A percentile compares a stretch with the other conserved stretches of the same genome.
phyloP scores from a whole-genome alignment of 139 green algal species.

The Zygnema circumcarinatum region DNA sequence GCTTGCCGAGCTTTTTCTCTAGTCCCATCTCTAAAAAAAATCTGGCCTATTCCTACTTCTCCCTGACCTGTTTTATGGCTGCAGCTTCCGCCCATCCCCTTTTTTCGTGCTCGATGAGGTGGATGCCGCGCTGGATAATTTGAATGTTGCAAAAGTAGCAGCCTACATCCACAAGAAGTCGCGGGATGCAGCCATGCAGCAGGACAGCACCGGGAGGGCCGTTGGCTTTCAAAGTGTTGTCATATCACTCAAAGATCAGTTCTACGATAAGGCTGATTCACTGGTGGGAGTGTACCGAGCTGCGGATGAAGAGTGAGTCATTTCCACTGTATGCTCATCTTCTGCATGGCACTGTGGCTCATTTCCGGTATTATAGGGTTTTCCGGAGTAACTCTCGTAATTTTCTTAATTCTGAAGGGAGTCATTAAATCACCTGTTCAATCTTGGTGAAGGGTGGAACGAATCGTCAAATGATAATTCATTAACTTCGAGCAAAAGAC shows the following conservation, averaged over 20 bases:
- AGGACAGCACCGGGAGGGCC: neutral
- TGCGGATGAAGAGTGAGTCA: conserved; percentile 52
- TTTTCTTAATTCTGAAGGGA: too few relatives aligned
- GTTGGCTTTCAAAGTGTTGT: conserved; percentile 71
- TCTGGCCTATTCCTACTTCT: too few relatives aligned
- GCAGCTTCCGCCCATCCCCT: conserved; percentile 82
- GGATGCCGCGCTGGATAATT: conserved; percentile 85
- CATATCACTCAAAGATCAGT: conserved; percentile 96
- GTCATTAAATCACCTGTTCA: too few relatives aligned
- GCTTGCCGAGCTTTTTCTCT: too few relatives aligned
- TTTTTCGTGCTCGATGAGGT: conserved; percentile 99
- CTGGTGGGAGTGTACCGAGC: conserved; percentile 85
- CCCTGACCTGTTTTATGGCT: conserved; percentile 12
- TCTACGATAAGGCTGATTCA: conserved; percentile 94
- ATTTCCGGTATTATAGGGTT: neutral
- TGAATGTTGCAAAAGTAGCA: conserved; percentile 92
- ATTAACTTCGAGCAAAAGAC: too few relatives aligned
- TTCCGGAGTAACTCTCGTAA: neutral
- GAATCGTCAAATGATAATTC: too few relatives aligned
- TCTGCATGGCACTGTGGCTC: neutral
- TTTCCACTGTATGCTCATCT: conserved; percentile 14
- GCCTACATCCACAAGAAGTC: conserved; percentile 87
- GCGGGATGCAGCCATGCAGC: conserved; percentile 31
- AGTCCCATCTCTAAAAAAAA: too few relatives aligned
- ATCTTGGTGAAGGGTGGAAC: too few relatives aligned